Evolutionary conservation across 1,284 basidiomycete genomes (phyloP).

Genomic region (Ustilago shanxiensis): DNA sequence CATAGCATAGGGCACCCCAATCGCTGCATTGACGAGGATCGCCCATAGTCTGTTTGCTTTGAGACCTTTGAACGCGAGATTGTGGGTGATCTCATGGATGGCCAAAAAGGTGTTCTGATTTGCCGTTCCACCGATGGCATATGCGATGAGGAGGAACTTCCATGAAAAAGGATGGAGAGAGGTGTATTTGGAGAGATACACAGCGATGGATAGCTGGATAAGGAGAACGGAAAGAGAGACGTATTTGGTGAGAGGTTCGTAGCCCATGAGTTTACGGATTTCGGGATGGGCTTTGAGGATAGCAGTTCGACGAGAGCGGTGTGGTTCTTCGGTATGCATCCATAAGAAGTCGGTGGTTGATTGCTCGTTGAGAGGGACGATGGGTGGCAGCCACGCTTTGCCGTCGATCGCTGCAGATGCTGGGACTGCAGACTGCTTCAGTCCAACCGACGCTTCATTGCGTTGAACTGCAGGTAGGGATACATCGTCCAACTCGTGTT

Average conservation of each 20-base stretch:
- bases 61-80: constrained; percentile 89
- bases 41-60: constrained; percentile 87
- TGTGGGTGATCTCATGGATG: constrained; percentile 98
- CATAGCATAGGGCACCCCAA: constrained; percentile 93
- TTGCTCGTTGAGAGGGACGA: constrained; percentile 57
- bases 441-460: not conserved
- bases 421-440: not conserved
- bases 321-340: constrained; percentile 97
- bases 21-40: constrained; percentile 90
- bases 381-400: constrained; percentile 65
- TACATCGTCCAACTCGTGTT: constrained; percentile 18
- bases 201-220: constrained; percentile 80
- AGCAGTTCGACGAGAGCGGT: constrained; percentile 84
- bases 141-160: constrained; percentile 82
- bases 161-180: constrained; percentile 77
- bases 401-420: constrained; percentile 22
- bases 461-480: constrained; percentile 1
- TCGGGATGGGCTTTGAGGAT: constrained; percentile 96
- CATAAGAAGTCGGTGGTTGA: constrained; percentile 75
- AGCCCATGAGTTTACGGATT: constrained; percentile 93
- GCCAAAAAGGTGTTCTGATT: constrained; percentile 98
- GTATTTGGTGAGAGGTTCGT: constrained; percentile 90
- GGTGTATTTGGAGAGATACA: constrained; percentile 63
- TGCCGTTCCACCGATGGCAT: constrained; percentile 89
- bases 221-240: constrained; percentile 83